Evolutionary conservation across 768 basidiomycete genomes (phyloP).

Genomic region (Agaricus blazei): DNA sequence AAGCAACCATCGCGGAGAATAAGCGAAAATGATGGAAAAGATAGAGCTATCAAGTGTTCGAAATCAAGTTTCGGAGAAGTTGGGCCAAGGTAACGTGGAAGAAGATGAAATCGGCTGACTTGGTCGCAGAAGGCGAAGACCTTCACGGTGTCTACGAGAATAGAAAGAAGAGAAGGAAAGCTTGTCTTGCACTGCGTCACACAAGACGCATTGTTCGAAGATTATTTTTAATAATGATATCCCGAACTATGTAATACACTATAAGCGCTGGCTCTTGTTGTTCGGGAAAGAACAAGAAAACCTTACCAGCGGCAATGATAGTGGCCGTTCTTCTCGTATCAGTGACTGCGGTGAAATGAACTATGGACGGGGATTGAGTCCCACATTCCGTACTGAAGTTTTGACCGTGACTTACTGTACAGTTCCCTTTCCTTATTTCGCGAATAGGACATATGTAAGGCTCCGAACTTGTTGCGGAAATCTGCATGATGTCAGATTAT

Average conservation of each 20-base stretch:
- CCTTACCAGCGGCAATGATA: constrained; percentile 69
- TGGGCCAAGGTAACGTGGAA: not conserved
- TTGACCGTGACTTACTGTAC: constrained; percentile 46
- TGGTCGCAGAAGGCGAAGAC: not conserved
- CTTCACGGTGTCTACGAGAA: not conserved
- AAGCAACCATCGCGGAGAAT: not conserved
- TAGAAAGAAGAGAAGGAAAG: not conserved
- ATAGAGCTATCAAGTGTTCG: not conserved
- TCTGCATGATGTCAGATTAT: constrained; percentile 35
- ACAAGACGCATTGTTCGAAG: constrained; percentile 56
- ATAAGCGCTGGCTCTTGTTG: constrained; percentile 6
- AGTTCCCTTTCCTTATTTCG: constrained; percentile 70
- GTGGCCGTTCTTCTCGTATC: constrained; percentile 69
- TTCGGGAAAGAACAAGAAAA: constrained; percentile 1
- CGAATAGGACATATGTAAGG: constrained; percentile 60
- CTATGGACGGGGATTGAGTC: constrained; percentile 27
- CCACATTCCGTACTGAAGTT: not conserved
- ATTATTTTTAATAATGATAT: constrained; percentile 65
- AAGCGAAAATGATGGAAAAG: not conserved
- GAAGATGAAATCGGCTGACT: not conserved
- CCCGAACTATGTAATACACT: constrained; percentile 43
- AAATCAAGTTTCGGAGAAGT: not conserved
- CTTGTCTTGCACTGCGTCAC: constrained; percentile 12
- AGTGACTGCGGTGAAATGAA: constrained; percentile 79
- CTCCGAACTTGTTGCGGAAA: constrained; percentile 68